A percentile compares a stretch with the other conserved stretches of the same genome.
phyloP scores from a whole-genome alignment of 164 flowering plant genomes.

The Dillenia suffruticosa region DNA sequence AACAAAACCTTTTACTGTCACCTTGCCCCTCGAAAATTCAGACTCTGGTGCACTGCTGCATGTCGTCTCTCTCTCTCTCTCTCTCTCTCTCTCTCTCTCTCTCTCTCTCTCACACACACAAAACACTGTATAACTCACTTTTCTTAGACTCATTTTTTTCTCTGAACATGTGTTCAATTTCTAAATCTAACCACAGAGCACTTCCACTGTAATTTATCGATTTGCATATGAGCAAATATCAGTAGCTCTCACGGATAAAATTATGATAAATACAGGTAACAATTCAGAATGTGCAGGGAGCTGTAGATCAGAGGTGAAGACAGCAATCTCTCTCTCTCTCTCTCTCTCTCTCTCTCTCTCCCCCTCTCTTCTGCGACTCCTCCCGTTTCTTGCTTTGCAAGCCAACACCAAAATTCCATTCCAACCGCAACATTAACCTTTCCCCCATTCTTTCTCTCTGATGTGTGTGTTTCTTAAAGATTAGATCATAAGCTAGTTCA shows the following conservation, averaged over 20 bases:
- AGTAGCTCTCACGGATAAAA: background rate
- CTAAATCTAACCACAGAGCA: background rate
- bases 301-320: constrained; percentile 47
- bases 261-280: constrained; percentile 44
- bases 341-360: too few species aligned
- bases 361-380: too few species aligned
- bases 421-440: too few species aligned
- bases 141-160: background rate
- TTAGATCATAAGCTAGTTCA: background rate
- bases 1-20: constrained; percentile 42
- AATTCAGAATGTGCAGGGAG: constrained; percentile 60
- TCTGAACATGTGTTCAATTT: background rate
- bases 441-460: too few species aligned
- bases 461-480: too few species aligned
- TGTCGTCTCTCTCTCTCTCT: constrained; percentile 41
- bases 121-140: background rate
- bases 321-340: too few species aligned
- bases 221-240: background rate
- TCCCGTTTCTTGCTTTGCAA: too few species aligned
- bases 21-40: constrained; percentile 60
- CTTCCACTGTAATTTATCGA: background rate
- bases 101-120: too few species aligned
- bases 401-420: too few species aligned
- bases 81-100: background rate
- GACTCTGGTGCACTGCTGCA: constrained; percentile 62